A percentile compares a stretch with the other conserved stretches of the same genome.
phyloP scores from a whole-genome alignment of 176 grass and related monocot genomes.

The Carex kokanica region DNA sequence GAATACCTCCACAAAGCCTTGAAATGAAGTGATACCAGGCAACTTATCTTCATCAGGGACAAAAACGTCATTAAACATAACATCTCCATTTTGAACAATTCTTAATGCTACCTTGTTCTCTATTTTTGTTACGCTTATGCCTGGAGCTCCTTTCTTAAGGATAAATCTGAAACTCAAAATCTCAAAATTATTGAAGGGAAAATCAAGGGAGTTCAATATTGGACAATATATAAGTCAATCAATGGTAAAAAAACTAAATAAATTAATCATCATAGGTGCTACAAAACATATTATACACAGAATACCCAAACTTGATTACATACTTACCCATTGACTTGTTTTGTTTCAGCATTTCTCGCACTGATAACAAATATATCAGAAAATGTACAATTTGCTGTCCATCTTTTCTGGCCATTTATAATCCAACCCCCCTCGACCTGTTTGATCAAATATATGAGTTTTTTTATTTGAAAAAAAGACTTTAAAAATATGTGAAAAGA shows the following conservation, averaged over 20 bases:
- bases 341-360: slow-evolving; percentile 45
- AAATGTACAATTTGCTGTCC: slow-evolving; percentile 59
- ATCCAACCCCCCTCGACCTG: slow-evolving; percentile 63
- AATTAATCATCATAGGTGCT: neutral
- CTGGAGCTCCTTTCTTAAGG: slow-evolving; percentile 39
- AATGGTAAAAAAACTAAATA: neutral
- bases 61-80: slow-evolving; percentile 49
- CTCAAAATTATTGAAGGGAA: neutral
- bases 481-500: neutral
- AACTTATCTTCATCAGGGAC: slow-evolving; percentile 51
- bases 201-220: neutral
- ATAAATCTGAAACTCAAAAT: slow-evolving; percentile 42
- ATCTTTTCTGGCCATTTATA: slow-evolving; percentile 51
- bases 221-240: neutral
- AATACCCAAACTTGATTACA: neutral
- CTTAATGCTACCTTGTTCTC: slow-evolving; percentile 59
- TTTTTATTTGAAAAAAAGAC: neutral
- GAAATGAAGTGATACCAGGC: slow-evolving; percentile 40
- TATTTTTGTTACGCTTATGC: slow-evolving; percentile 44
- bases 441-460: slow-evolving; percentile 16
- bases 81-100: slow-evolving; percentile 72
- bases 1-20: slow-evolving; percentile 44
- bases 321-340: slow-evolving; percentile 58
- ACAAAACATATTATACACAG: neutral
- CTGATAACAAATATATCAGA: slow-evolving; percentile 53